Base-by-base conservation (phyloP, 1,139 yeast species). In the Taphrina communis region DNA sequence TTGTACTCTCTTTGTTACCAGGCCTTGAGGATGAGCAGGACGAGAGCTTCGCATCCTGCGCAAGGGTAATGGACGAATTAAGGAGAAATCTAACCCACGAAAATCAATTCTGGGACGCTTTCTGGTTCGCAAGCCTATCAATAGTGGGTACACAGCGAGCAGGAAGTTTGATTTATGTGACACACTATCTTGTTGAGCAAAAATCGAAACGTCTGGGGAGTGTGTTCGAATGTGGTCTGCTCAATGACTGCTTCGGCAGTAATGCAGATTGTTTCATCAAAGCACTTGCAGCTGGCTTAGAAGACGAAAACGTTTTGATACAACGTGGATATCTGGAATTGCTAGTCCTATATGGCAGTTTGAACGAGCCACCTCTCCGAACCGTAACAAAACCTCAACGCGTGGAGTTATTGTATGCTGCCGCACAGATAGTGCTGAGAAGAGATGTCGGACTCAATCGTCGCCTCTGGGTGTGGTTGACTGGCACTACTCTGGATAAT, bases 361-460 rank as follows among this genome's bases (percentile, higher is more conserved):
- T 94, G 14, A 83, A 84, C 71, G 84, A 91, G 14, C 83, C 84
- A 0, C 84, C 88, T 0, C 77, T 90, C 19, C 84, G 83, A 57
- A 73, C 77, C 1, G 74, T 85, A 0, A 74, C 78, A 0, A 79
- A 81, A 6, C 97, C 90, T 73, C 56, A 60, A 19, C 12, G 36
- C n/a, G 56, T 42, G 11, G 46, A 35, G 36, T 82, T 84, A 69
- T 83, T 85, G 71, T 75, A 83, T 41, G 78, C 94, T 60, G 78
- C 90, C 35, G 81, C 86, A 77, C 81, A 88, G 7, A 89, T 94
- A 44, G 83, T 95, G 0, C 80, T 92, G 66, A 85, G 88, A 57
- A 88, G 88, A 73, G 99, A 94, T 77, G 91, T 94, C 97, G 90
- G 97, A 21, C 82, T 94, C 72, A 95, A 94, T 76, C 82, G 98